phyloP scores from a whole-genome alignment of 345 rosid genomes.

The Acer negundo region DNA sequence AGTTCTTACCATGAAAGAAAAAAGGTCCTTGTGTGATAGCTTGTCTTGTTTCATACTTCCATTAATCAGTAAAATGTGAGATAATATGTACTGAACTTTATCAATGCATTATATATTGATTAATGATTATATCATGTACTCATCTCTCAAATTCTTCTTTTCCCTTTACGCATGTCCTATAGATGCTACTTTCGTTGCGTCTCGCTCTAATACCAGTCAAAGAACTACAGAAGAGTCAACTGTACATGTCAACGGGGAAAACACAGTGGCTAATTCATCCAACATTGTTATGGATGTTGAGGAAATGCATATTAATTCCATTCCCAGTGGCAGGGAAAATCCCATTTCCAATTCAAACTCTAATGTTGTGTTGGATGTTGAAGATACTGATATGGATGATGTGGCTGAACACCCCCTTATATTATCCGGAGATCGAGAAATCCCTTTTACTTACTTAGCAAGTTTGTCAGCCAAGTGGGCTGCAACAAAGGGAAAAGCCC shows the following conservation, averaged over 20 bases:
- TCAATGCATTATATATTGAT: conserved; percentile 5
- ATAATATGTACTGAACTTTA: not conserved
- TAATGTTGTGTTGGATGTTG: conserved; percentile 25
- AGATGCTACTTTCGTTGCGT: conserved; percentile 41
- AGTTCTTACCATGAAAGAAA: not conserved
- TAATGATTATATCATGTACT: not conserved
- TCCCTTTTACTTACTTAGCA: conserved; percentile 88
- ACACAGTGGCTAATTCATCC: conserved; percentile 37
- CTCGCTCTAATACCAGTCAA: conserved; percentile 32
- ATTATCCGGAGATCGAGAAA: conserved; percentile 53
- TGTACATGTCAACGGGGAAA: conserved; percentile 29
- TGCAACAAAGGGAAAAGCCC: conserved; percentile 46
- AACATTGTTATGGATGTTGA: conserved; percentile 43
- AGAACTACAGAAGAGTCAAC: conserved; percentile 36
- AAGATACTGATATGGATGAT: conserved; percentile 42
- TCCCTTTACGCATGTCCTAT: conserved; percentile 17
- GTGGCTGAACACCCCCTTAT: conserved; percentile 54
- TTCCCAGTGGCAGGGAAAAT: conserved; percentile 28
- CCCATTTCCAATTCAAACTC: conserved; percentile 28
- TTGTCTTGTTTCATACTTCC: not conserved
- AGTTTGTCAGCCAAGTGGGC: conserved; percentile 83
- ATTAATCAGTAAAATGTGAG: not conserved
- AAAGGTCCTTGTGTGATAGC: not conserved
- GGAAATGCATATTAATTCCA: conserved; percentile 44
- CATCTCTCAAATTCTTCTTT: not conserved